Conservation (phyloP, 352 stramenopile species). For the Phytophthora sansomeana region DNA sequence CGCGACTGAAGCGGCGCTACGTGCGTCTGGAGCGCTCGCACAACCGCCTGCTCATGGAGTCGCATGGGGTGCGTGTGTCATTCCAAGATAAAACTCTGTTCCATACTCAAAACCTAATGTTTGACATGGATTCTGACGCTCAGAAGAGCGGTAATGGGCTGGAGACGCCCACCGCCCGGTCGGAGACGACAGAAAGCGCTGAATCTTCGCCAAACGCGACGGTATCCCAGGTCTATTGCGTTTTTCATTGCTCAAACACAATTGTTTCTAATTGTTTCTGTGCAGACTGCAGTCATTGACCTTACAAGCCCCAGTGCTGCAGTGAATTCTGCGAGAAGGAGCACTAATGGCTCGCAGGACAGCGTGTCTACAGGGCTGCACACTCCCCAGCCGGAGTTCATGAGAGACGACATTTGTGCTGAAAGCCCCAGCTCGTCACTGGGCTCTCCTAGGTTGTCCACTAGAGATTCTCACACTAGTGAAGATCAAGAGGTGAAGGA, state of each 20-base stretch:
- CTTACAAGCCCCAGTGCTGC: conserved; percentile 54
- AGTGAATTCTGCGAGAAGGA: conserved; percentile 2
- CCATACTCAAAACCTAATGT: conserved; percentile 4
- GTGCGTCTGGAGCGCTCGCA: conserved; percentile 66
- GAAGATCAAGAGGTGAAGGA: conserved; percentile 43
- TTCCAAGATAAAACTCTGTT: neutral
- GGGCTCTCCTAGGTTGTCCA: conserved; percentile 21
- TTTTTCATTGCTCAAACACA: too few relatives aligned
- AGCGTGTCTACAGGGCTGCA: conserved; percentile 15
- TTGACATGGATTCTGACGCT: neutral
- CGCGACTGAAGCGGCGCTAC: conserved; percentile 72
- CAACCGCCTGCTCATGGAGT: conserved; percentile 47
- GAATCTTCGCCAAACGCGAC: conserved; percentile 24
- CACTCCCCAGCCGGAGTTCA: neutral
- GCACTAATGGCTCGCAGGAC: conserved; percentile 12
- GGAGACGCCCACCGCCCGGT: conserved; percentile 2
- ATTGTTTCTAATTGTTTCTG: too few relatives aligned
- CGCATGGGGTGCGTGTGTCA: conserved; percentile 33
- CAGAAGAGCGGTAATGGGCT: conserved; percentile 20
- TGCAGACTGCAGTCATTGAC: conserved; percentile 56
- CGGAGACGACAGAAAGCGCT: conserved; percentile 9
- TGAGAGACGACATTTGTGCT: conserved; percentile 57
- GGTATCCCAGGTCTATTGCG: conserved; percentile 28
- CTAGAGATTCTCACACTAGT: conserved; percentile 5
- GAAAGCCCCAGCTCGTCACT: conserved; percentile 60